phyloP scores from a whole-genome alignment of 106 monocot species.

The Phalaenopsis aphrodite region DNA sequence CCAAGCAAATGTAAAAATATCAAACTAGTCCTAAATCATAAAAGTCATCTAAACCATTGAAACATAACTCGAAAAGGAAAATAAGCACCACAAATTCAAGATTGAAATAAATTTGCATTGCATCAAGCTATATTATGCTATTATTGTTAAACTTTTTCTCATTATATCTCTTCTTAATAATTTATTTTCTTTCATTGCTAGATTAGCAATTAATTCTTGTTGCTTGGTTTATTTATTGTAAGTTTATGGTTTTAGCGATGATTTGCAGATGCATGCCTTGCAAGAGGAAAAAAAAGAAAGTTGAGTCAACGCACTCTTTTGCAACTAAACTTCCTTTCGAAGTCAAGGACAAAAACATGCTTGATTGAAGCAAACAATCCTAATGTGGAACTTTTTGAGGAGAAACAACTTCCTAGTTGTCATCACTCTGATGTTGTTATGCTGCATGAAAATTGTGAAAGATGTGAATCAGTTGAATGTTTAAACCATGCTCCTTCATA shows the following conservation, averaged over 20 bases:
- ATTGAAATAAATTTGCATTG: neutral
- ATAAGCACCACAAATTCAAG: no score
- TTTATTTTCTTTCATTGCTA: neutral
- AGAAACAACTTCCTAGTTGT: conserved; percentile 4
- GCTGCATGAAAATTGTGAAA: conserved; percentile 6
- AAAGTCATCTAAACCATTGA: neutral
- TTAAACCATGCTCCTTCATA: neutral
- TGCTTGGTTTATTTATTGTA: neutral
- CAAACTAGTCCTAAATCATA: no score
- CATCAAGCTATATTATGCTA: conserved; percentile 1
- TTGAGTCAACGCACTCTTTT: conserved; percentile 68
- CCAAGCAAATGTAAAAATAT: no score
- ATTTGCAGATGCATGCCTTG: conserved; percentile 70
- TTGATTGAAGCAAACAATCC: conserved; percentile 4
- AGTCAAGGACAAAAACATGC: conserved; percentile 7
- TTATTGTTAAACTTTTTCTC: neutral
- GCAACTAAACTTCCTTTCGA: conserved; percentile 42
- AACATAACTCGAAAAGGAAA: neutral
- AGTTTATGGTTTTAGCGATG: neutral
- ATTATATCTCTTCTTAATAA: neutral
- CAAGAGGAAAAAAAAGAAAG: conserved; percentile 66
- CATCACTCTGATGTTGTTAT: neutral
- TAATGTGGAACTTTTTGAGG: neutral
- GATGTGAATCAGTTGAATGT: conserved; percentile 6
- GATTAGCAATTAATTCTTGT: neutral